These are phyloP conservation scores for Parmelia sp. DNA, from an alignment of 495 filamentous ascomycete species.

Conservation along the genomic window DNA sequence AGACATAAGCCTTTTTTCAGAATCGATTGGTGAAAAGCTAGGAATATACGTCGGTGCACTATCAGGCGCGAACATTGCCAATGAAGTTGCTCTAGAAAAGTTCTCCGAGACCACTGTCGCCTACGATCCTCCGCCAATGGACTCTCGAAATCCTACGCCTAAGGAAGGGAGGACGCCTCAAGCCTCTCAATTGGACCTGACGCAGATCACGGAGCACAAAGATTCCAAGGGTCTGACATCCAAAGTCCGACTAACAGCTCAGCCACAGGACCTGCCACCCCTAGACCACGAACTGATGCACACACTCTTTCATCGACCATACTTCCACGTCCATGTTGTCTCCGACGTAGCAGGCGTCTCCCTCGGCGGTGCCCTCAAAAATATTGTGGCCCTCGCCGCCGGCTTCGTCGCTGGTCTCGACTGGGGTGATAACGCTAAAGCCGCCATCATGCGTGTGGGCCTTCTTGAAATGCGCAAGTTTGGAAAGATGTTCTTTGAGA, in stretches of 20 bases:
- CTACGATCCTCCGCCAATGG: conserved; percentile 86
- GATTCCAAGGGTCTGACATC: conserved; percentile 55
- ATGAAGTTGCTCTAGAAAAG: conserved; percentile 88
- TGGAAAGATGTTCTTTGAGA: conserved; percentile 82
- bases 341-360: conserved; percentile 93
- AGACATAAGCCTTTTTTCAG: conserved; percentile 83
- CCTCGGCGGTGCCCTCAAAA: conserved; percentile 92
- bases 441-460: conserved; percentile 92
- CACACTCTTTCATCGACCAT: conserved; percentile 88
- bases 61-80: conserved; percentile 94
- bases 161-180: conserved; percentile 48
- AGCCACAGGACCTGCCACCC: conserved; percentile 73
- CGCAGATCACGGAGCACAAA: conserved; percentile 55
- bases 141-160: conserved; percentile 65
- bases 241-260: conserved; percentile 59
- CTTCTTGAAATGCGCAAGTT: conserved; percentile 94
- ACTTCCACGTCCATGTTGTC: conserved; percentile 93
- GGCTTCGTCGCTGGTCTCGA: conserved; percentile 93
- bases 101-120: conserved; percentile 96
- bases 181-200: conserved; percentile 51
- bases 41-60: conserved; percentile 97
- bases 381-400: conserved; percentile 89
- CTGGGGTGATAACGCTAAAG: conserved; percentile 98
- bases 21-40: conserved; percentile 81
- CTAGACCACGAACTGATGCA: conserved; percentile 73